phyloP scores from a whole-genome alignment of 1,139 yeast species.

The Nakaseomyces uthaithaninus region DNA sequence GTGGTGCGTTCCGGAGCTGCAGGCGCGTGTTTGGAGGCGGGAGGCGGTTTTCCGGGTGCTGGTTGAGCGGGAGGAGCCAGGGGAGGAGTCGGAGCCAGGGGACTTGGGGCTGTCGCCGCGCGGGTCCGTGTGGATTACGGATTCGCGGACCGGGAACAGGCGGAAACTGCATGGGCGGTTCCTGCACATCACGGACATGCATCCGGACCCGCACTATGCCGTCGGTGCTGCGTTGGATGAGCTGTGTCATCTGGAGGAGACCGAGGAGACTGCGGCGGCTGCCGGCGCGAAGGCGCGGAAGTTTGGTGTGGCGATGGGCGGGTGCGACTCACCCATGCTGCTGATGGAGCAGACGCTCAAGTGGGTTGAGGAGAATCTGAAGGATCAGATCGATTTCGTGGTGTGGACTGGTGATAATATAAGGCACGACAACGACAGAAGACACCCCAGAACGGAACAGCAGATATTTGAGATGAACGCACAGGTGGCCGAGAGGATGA shows the following conservation, averaged over 20 bases:
- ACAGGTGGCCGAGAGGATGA: conserved; percentile 47
- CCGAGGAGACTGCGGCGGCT: conserved; percentile 17
- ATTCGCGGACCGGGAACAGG: background rate
- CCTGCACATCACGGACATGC: conserved; percentile 77
- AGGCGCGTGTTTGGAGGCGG: no score
- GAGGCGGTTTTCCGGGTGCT: background rate
- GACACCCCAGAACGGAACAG: conserved; percentile 59
- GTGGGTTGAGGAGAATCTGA: conserved; percentile 57
- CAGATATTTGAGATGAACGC: conserved; percentile 65
- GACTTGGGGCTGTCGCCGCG: conserved; percentile 1
- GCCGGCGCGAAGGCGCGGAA: conserved; percentile 48
- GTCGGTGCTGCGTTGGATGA: conserved; percentile 43
- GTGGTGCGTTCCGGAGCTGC: no score
- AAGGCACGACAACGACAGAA: conserved; percentile 76
- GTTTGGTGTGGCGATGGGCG: conserved; percentile 66
- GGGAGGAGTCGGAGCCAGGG: background rate
- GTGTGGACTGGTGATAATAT: conserved; percentile 90
- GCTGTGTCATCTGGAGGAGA: conserved; percentile 51
- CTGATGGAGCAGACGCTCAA: conserved; percentile 55
- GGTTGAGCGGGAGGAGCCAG: background rate
- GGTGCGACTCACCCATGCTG: conserved; percentile 59
- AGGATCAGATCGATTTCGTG: conserved; percentile 73
- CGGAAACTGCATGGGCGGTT: conserved; percentile 54
- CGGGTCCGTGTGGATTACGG: background rate
- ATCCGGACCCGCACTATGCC: conserved; percentile 68